Evolutionary conservation across 768 basidiomycete genomes (phyloP).

Genomic region (Tricholomella constricta): DNA sequence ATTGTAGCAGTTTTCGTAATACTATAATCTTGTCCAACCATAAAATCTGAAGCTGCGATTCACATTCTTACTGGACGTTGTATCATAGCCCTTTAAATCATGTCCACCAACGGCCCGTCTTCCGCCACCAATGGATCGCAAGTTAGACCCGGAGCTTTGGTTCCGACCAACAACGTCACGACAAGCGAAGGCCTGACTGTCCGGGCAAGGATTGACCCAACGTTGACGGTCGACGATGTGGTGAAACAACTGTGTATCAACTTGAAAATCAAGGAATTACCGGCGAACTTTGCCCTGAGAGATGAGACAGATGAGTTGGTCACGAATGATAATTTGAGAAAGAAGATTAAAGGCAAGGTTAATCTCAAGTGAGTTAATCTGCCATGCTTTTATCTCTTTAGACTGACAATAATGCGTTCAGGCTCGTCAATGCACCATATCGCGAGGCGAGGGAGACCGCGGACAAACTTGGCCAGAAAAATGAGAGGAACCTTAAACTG

Average conservation of each 20-base stretch:
- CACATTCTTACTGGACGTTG: slow-evolving; percentile 5
- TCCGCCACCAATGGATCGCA: slow-evolving; percentile 39
- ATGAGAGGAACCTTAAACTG: slow-evolving; percentile 62
- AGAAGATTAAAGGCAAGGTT: slow-evolving; percentile 76
- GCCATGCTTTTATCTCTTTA: background rate
- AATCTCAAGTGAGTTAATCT: slow-evolving; percentile 65
- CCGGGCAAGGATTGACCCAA: slow-evolving; percentile 83
- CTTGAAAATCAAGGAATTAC: slow-evolving; percentile 74
- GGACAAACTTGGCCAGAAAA: slow-evolving; percentile 62
- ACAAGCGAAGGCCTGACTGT: slow-evolving; percentile 75
- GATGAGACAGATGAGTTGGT: slow-evolving; percentile 84
- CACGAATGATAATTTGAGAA: slow-evolving; percentile 83
- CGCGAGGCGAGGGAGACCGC: slow-evolving; percentile 80
- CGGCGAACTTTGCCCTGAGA: slow-evolving; percentile 73
- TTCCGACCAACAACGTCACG: slow-evolving; percentile 85
- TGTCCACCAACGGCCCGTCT: slow-evolving; percentile 22
- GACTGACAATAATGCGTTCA: slow-evolving; percentile 26
- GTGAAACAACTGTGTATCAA: slow-evolving; percentile 81
- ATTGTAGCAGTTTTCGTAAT: slow-evolving; percentile 4
- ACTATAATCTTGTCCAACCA: background rate
- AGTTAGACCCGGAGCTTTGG: slow-evolving; percentile 49
- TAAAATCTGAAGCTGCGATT: slow-evolving; percentile 1
- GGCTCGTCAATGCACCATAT: slow-evolving; percentile 77
- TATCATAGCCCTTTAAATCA: slow-evolving; percentile 7
- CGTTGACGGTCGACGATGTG: slow-evolving; percentile 82